Base-by-base conservation (phyloP, 345 rosid species). In the Populus nigra region DNA sequence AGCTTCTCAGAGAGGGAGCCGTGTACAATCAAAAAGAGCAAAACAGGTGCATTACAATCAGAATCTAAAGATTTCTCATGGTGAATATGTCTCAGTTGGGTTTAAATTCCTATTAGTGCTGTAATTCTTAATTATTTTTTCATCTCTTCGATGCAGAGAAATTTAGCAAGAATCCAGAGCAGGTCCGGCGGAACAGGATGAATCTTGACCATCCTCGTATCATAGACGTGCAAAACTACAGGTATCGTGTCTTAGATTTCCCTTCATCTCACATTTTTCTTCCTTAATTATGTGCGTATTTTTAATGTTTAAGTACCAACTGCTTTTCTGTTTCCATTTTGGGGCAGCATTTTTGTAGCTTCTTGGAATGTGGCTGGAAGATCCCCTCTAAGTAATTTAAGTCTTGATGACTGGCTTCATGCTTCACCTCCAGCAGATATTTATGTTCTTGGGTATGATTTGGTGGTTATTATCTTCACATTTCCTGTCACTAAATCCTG, bases 351-450 rank as follows among this genome's bases (percentile, higher is more conserved):
- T 84, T 96, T 96, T 70, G 96, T 90, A 68, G 96, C 93, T 80
- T 88, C 97, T 47, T 96, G 99, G 99, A 96, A 96, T 84, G 99
- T 96, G 27, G 99, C 90, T 49, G 99, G 98, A 83, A 93, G 92
- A 86, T 89, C 99, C 33, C 99, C 98, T 63, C 88, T 93, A 1
- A 82, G 87, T 50, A 90, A 96, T 82, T 84, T 96, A 87, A 92
- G 89, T 87, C 90, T 93, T 2, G 95, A 93, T 23, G 98, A 96
- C 65, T 96, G 97, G 99, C 93, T 96, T 82, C 99, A 91, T 71
- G 87, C 98, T 8, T 87, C 99, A n/a, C 90, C 97, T 74, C 94
- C 99, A 49, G 99, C 98, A 16, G 99, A 96, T 82, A 93, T 96
- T 73, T 96, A 96, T 71, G 97, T 96, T 36, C 93, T 96, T 2